Base-by-base conservation (phyloP, 139 green algal genomes). In the Trebouxia sp. region DNA sequence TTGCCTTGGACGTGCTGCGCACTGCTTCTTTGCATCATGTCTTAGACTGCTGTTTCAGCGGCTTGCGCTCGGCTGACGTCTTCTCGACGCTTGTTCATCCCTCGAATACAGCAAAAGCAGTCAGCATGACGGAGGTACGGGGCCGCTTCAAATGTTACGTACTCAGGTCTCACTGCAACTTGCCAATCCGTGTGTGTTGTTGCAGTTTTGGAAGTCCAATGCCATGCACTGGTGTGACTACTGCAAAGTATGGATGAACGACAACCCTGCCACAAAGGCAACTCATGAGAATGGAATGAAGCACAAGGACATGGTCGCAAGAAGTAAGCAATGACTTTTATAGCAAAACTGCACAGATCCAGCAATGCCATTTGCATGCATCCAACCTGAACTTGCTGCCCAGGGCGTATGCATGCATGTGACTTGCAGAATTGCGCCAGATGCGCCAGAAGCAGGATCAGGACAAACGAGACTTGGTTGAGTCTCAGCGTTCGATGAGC, bases 241-340 rank as follows among this genome's bases (percentile, higher is more conserved):
- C 58, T 92, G 88, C 77, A 88, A 87, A 78, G 85, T 88, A 72
- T 92, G 88, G 88, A 85, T 92, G 78, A 80, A 86, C 26, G 86
- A 92, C 85, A 88, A 79, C 9, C 41, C 75, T 0, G 45, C 78
- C 26, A 77, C 85, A 6, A 80, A 80, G 56, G 83, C 85, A 5
- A 83, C 80, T 6, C 88, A 92, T 78, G 88, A 92, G 75, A 76
- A 78, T 38, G 88, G 88, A 43, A 70, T 83, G 0, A 88, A 88
- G 50, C 88, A 92, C 72, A 82, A 88, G n/a, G 88, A 88, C 26
- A 88, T 85, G 67, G 84, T 92, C 0, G 83, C 84, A 0, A 75
- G 53, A 39, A 88, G 88, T 92, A 45, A 85, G 88, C 76, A 0
- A 24, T 8, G 32, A 3, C 35, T 24, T 24, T 38, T 24, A 12